phyloP scores from a whole-genome alignment of 208 protist genomes.

The Crithidia expoeki region DNA sequence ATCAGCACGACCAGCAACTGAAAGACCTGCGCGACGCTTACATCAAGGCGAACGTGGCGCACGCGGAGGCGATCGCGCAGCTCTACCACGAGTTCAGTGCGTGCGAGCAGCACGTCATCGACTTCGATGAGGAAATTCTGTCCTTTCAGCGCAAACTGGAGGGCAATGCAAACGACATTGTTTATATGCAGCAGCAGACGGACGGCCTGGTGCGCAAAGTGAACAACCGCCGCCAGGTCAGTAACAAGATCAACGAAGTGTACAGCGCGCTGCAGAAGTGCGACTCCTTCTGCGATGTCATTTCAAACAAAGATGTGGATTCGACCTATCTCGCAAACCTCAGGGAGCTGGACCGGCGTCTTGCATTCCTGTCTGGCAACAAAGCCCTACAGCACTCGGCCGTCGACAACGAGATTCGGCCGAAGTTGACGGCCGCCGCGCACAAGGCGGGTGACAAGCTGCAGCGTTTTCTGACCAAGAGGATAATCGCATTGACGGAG shows the following conservation, averaged over 20 bases:
- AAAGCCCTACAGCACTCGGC: slow-evolving; percentile 74
- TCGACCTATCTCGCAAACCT: slow-evolving; percentile 68
- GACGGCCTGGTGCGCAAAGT: slow-evolving; percentile 71
- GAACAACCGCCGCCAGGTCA: slow-evolving; percentile 74
- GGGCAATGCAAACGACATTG: slow-evolving; percentile 80
- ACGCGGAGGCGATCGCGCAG: slow-evolving; percentile 64
- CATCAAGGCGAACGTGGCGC: slow-evolving; percentile 60
- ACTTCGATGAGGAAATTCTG: slow-evolving; percentile 88
- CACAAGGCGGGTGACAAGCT: slow-evolving; percentile 83
- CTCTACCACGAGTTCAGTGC: slow-evolving; percentile 71
- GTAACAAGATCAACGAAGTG: slow-evolving; percentile 79
- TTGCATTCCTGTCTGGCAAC: slow-evolving; percentile 76
- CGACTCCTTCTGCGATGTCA: slow-evolving; percentile 80
- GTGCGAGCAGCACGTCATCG: slow-evolving; percentile 78
- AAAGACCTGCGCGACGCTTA: slow-evolving; percentile 56
- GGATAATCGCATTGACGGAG: slow-evolving; percentile 52
- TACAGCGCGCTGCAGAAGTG: slow-evolving; percentile 84
- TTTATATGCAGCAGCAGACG: slow-evolving; percentile 83
- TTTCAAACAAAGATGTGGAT: slow-evolving; percentile 75
- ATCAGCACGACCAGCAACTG: slow-evolving; percentile 69
- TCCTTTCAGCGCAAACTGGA: slow-evolving; percentile 75
- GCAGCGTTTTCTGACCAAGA: slow-evolving; percentile 62
- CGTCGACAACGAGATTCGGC: slow-evolving; percentile 81
- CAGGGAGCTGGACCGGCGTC: slow-evolving; percentile 66
- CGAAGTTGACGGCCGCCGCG: slow-evolving; percentile 70